These are phyloP conservation scores for Rhynchosporium agropyri DNA, from an alignment of 2,329 filamentous ascomycete species.

Conservation along the genomic window DNA sequence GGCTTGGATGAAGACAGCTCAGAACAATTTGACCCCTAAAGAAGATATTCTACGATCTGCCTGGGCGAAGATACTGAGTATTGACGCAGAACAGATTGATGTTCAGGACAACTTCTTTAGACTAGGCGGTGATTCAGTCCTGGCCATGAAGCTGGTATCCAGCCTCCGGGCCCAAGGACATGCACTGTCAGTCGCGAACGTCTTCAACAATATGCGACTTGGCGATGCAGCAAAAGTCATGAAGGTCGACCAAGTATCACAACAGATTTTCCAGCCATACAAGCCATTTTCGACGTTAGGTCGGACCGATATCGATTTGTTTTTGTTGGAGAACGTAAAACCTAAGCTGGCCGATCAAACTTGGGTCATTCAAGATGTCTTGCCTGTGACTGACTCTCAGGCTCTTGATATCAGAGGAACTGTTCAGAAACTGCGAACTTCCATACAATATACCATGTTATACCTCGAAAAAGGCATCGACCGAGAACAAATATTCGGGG, in stretches of 20 bases:
- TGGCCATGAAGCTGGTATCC: constrained; percentile 51
- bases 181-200: constrained; percentile 47
- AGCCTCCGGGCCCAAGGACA: constrained; percentile 36
- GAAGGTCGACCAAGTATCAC: constrained; percentile 38
- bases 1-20: constrained; percentile 43
- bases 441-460: constrained; percentile 46
- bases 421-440: constrained; percentile 41
- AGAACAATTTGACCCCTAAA: constrained; percentile 42
- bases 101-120: constrained; percentile 46
- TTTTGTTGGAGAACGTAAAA: constrained; percentile 43
- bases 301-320: constrained; percentile 39
- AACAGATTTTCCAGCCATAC: constrained; percentile 35
- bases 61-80: constrained; percentile 41
- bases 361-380: constrained; percentile 46
- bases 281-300: constrained; percentile 45
- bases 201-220: constrained; percentile 45
- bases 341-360: constrained; percentile 44
- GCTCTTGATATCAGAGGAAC: constrained; percentile 48
- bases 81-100: constrained; percentile 39
- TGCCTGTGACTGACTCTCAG: constrained; percentile 46
- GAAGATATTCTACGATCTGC: constrained; percentile 43
- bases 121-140: constrained; percentile 45
- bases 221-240: constrained; percentile 38
- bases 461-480: constrained; percentile 42
- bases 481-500: constrained; percentile 32